Evolutionary conservation across 2,329 filamentous ascomycete genomes (phyloP), one percentile per base, ranked within the genome.

Genomic region (Phyllosticta capitalensis): DNA sequence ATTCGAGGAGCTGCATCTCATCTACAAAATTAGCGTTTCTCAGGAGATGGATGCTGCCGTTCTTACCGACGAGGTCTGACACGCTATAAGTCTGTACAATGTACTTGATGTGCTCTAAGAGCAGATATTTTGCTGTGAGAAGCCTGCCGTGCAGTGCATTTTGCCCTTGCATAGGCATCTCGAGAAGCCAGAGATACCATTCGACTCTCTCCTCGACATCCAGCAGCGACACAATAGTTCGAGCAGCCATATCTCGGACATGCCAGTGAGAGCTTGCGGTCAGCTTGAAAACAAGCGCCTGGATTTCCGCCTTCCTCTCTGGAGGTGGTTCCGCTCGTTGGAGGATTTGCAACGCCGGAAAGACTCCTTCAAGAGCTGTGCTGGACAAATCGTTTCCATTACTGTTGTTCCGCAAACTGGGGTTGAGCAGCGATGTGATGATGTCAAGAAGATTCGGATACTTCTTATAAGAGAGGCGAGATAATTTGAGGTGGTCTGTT

Each of bases 291-390:
- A 92, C 83, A 53, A 82, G 78, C 2, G 71, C 66, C 64, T 82
- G 79, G 5, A 91, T 80, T 53, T 81, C 77, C 1, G 77, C 73
- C 1, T 80, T 76, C 61, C 82, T 73, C 2, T 78, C 69, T 22
- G 81, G 78, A 0, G 88, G 88, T 0, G 89, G 84, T 0, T 84
- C 83, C 10, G 86, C 86, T 56, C 89, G 82, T 54, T 88, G 83
- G 55, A 94, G 80, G 38, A 95, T 88, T 65, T 92, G 88, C n/a
- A 95, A 75, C 0, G 88, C 89, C 0, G 90, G 89, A 67, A 94
- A 92, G 2, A 92, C 87, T 0, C 86, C 86, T 71, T 92, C 88
- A 17, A 60, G 54, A 17, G 58, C 54, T 1, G 72, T 73, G 17
- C 69, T 71, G 54, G 72, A 69, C 10, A 71, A 65, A 59, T 72